A percentile compares a stretch with the other conserved stretches of the same genome.
These are phyloP conservation scores for Discostella pseudostelligera DNA, from an alignment of 108 stramenopile species.

Conservation along the genomic window DNA sequence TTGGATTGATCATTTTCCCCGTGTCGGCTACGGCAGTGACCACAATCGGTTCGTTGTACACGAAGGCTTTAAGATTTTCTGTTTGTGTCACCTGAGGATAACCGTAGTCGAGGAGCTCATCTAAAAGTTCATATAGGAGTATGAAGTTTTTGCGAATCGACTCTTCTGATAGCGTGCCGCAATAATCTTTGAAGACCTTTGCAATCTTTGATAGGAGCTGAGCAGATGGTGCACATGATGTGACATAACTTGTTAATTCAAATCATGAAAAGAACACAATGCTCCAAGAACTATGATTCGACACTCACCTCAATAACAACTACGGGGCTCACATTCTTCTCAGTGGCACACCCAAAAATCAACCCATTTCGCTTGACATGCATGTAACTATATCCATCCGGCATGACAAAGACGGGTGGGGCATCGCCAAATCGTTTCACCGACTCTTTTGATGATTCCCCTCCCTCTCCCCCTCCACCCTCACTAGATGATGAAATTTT, in stretches of 20 bases:
- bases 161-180: conserved; percentile 97
- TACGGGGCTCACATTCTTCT: conserved; percentile 82
- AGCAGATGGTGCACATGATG: not conserved
- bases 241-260: no score
- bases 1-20: conserved; percentile 90
- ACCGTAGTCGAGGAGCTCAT: conserved; percentile 98
- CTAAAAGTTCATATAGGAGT: conserved; percentile 98
- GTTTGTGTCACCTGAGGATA: conserved; percentile 97
- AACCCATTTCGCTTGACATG: conserved; percentile 95
- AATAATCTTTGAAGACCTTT: conserved; percentile 99
- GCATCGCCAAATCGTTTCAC: conserved; percentile 72
- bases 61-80: conserved; percentile 94
- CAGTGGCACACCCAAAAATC: conserved; percentile 95
- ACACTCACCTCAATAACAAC: conserved; percentile 75
- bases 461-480: conserved; percentile 13
- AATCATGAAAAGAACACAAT: no score
- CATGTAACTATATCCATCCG: conserved; percentile 91
- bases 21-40: conserved; percentile 76
- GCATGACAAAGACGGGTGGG: conserved; percentile 90
- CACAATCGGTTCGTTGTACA: conserved; percentile 98
- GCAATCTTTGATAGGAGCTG: conserved; percentile 96
- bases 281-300: not conserved
- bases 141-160: conserved; percentile 99
- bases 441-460: conserved; percentile 15
- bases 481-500: conserved; percentile 7